Base-by-base conservation (phyloP, 192 early-diverging fungal genomes). In the Allomyces macrogynus region DNA sequence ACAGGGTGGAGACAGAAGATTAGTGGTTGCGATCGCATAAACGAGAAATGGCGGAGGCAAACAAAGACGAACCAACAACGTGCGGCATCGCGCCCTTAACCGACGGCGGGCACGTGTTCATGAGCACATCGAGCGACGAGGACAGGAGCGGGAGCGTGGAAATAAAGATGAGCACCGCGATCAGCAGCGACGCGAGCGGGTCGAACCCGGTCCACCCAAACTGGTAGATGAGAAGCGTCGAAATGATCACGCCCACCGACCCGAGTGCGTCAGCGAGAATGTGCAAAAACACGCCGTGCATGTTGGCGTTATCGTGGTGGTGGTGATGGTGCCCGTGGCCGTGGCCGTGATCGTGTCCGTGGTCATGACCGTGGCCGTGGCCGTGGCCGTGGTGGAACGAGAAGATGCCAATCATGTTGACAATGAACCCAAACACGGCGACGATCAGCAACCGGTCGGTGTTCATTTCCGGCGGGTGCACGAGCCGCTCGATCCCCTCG, bases 201-300 rank as follows among this genome's bases (percentile, higher is more conserved):
- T 97, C 94, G 43, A 93, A 87, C 64, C 94, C 93, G 14, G 88
- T 87, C 94, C 94, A 97, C 1, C 87, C 91, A 72, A 91, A 93
- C 71, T 72, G 81, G 68, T 89, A 79, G 54, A 97, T 92, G 42
- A 94, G 73, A 23, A 97, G 67, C 0, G 90, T 90, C 0, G 92
- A 94, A n/a, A 93, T 82, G 62, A 97, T 93, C 1, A 97, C 94
- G 64, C 94, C 94, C 1, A 92, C 89, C 43, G 90, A 93, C 26
- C 94, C 94, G 22, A 97, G 76, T 1, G 94, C 92, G 72, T 97
- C 94, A 8, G 92, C 88, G 68, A 97, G 74, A 40, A 97, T 86
- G 66, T 97, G 94, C 43, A 97, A 73, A 67, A 95, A 97, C 60
- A 97, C 89, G 43, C 90, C 92, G 66, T 92, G 80, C 87, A 92